These are phyloP conservation scores for Tetracentron sinense DNA, from an alignment of 164 flowering plant species.

Conservation along the genomic window DNA sequence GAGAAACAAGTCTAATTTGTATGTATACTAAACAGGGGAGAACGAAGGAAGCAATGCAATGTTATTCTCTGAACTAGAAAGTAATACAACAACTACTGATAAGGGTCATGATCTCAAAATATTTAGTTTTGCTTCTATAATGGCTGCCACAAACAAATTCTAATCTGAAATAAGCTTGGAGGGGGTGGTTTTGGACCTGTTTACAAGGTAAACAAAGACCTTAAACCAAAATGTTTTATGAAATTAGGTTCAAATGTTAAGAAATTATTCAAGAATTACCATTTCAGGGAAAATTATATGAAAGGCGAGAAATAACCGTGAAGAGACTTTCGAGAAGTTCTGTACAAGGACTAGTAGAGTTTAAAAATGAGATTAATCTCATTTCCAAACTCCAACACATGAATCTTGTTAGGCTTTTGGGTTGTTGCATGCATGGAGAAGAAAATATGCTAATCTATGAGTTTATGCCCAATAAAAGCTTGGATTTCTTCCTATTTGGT, in stretches of 20 bases:
- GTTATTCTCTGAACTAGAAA: background rate
- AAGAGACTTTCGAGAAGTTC: conserved; percentile 16
- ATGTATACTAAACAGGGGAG: background rate
- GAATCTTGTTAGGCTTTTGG: conserved; percentile 21
- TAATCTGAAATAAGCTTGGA: conserved; percentile 16
- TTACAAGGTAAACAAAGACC: conserved; percentile 11
- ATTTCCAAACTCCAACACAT: conserved; percentile 20
- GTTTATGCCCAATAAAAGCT: conserved; percentile 20
- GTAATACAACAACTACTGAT: too few relatives aligned
- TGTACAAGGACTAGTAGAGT: conserved; percentile 23
- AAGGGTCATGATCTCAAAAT: conserved; percentile 7
- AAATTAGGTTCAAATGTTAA: background rate
- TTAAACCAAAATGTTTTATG: background rate
- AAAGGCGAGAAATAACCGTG: conserved; percentile 18
- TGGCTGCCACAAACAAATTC: conserved; percentile 13
- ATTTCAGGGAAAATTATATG: conserved; percentile 11
- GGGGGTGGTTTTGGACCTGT: conserved; percentile 26
- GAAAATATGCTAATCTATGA: conserved; percentile 23
- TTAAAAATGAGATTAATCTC: conserved; percentile 18
- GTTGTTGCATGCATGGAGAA: conserved; percentile 17
- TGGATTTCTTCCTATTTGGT: conserved; percentile 24
- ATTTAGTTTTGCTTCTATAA: conserved; percentile 8
- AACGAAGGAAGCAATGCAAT: background rate
- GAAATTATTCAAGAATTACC: background rate
- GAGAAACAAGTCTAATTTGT: background rate